Evolutionary conservation across 1,284 basidiomycete species (phyloP).

Genomic region (Austroboletus rostrupii): DNA sequence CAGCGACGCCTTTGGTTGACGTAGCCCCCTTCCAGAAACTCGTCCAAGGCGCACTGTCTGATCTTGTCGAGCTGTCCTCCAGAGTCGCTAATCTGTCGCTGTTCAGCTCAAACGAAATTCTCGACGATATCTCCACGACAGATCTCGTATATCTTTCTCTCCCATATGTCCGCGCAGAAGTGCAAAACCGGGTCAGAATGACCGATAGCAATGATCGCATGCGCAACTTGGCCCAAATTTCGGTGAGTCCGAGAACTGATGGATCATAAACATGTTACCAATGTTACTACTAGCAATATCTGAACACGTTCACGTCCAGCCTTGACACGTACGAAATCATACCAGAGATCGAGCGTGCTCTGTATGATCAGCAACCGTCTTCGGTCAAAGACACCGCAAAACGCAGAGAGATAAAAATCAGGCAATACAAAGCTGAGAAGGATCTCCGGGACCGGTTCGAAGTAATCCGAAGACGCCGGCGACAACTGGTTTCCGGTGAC

Average conservation of each 20-base stretch:
- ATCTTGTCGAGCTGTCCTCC: conserved; percentile 48
- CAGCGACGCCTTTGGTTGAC: conserved; percentile 11
- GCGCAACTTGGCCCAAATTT: conserved; percentile 48
- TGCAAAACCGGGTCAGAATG: conserved; percentile 64
- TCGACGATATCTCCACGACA: conserved; percentile 81
- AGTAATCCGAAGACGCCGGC: conserved; percentile 49
- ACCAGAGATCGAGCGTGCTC: conserved; percentile 53
- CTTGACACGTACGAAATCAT: conserved; percentile 72
- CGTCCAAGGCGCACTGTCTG: conserved; percentile 48
- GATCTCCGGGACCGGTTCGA: conserved; percentile 68
- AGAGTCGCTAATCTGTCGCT: conserved; percentile 61
- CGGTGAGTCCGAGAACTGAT: conserved; percentile 45
- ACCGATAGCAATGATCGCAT: conserved; percentile 59
- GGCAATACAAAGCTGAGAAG: conserved; percentile 82
- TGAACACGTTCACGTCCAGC: conserved; percentile 52
- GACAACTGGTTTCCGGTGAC: conserved; percentile 35
- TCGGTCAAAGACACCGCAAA: conserved; percentile 59
- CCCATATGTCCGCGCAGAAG: conserved; percentile 69
- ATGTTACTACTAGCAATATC: conserved; percentile 45
- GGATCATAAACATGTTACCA: conserved; percentile 16
- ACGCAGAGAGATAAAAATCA: conserved; percentile 82
- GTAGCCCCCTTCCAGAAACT: conserved; percentile 44
- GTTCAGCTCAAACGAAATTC: conserved; percentile 82
- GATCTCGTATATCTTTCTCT: conserved; percentile 81
- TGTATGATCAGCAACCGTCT: conserved; percentile 48